A percentile compares a stretch with the other conserved stretches of the same genome.
phyloP scores from a whole-genome alignment of 140 eudicot species.

The Anethum foeniculum region DNA sequence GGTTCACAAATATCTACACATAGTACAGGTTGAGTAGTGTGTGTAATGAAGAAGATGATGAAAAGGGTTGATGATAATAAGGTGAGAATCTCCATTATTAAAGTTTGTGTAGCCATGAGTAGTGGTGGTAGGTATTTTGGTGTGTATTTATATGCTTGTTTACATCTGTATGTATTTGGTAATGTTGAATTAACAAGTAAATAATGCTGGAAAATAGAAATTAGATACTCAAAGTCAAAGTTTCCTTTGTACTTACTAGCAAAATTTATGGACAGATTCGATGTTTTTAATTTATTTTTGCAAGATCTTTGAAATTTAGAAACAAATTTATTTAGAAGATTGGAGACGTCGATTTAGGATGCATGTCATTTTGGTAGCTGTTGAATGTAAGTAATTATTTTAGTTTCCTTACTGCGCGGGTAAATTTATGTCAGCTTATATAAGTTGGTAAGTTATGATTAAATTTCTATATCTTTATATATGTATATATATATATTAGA shows the following conservation, averaged over 20 bases:
- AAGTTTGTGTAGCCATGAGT: neutral
- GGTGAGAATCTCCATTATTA: conserved; percentile 8
- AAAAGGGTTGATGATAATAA: neutral
- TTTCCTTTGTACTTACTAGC: neutral
- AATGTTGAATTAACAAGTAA: neutral
- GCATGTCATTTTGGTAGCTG: too few species aligned
- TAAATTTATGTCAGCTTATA: too few species aligned
- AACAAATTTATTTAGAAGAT: too few species aligned
- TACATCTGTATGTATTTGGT: neutral
- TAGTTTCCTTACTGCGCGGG: too few species aligned
- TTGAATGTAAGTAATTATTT: too few species aligned
- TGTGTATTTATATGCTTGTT: neutral
- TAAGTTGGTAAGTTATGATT: too few species aligned
- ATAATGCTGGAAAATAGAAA: neutral
- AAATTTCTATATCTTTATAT: too few species aligned
- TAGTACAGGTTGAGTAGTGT: conserved; percentile 5
- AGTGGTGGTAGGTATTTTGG: conserved; percentile 1
- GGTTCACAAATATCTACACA: conserved; percentile 27
- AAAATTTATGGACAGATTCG: neutral
- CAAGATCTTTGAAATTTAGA: too few species aligned
- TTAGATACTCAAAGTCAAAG: neutral
- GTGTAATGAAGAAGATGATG: conserved; percentile 19
- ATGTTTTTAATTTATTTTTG: too few species aligned
- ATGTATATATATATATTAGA: too few species aligned
- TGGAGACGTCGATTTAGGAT: too few species aligned